Base-by-base conservation (phyloP, 164 flowering plant species). In the Umbilicus rupestris region DNA sequence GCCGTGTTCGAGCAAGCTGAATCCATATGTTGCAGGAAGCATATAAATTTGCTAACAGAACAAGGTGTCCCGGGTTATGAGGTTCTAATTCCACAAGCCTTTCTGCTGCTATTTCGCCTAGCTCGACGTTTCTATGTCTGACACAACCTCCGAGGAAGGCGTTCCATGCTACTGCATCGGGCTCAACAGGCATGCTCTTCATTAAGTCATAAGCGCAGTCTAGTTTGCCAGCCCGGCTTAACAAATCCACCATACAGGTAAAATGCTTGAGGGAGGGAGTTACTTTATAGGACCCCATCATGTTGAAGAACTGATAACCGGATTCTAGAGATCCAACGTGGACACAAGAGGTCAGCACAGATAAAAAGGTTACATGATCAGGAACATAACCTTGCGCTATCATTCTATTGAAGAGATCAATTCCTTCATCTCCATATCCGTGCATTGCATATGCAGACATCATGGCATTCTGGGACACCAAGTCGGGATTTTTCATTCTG, bases 391-490 rank as follows among this genome's bases (percentile, higher is more conserved):
- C 86, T 57, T 74, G 66, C n/a, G 3, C 67, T 24, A 82, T 71
- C 79, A 86, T 83, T 64, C 70, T 71, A 26, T 68, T 75, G 66
- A 89, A 85, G 45, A 81, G 69, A 37, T 76, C 59, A 64, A 86
- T 83, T 37, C 88, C 95, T 47, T 86, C 87, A 58, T 80, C 77
- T 9, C 86, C 89, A 22, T 55, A 74, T 37, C 96, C 90, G 69
- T 85, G 87, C 83, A 81, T 80, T 17, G 88, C 89, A 73, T 78
- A 86, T 35, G 85, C 96, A 60, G 85, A 80, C 35, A 89, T 86
- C 90, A 88, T 81, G 26, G 86, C 81, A 75, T 87, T 89, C 37
- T 75, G 74, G 19, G 81, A 79, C 7, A 87, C 83, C 77, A 87
- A 70, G 74, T 83, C 78, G 55, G 73, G 85, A 55, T 72, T 70